Base-by-base conservation (phyloP, 306 rosid genomes). In the Castanospermum australe region DNA sequence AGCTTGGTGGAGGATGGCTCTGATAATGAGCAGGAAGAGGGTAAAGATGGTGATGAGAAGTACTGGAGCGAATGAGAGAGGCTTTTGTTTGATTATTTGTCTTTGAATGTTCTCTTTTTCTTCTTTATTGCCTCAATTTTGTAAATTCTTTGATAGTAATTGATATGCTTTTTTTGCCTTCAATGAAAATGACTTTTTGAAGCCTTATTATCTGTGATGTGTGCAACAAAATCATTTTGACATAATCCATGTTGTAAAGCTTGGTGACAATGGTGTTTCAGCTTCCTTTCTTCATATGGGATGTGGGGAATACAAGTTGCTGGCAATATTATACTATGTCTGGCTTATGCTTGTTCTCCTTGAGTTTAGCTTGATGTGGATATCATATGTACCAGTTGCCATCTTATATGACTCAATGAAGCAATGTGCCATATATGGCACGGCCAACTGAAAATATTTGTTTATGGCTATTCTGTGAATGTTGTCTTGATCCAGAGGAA, bases 51-150 rank as follows among this genome's bases (percentile, higher is more conserved):
- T 42, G 94, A 93, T 52, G 93, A 91, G 57, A 88, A 89, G 81
- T 94, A 89, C 17, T 88, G 97, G 98, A 89, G 94, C 65, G 94
- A 90, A 59, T 91, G 86, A 88, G 60, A 11, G 35, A 70, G 4
- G n/a, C 6, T 12, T 45, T 47, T 54, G 33, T 24, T 9, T 52
- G 51, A 6, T 14, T 39, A 38, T 18, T 20, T 62, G 30, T 38
- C 20, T 45, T 30, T 51, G 3, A 4, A 11, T 62, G 22, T 41
- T 22, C 0, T 18, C n/a, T 4, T 24, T 1, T 36, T 13, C 5
- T 6, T 8, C 15, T 7, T 47, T 18, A 12, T 25, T 67, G 30
- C 8, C 22, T 68, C 57, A 14, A 8, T 13, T 60, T 60, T 28
- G 56, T 17, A 63, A n/a, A n/a, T n/a, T 14, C 1, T 42, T 2